Base-by-base conservation (phyloP, 345 rosid genomes). In the Brassica juncea region DNA sequence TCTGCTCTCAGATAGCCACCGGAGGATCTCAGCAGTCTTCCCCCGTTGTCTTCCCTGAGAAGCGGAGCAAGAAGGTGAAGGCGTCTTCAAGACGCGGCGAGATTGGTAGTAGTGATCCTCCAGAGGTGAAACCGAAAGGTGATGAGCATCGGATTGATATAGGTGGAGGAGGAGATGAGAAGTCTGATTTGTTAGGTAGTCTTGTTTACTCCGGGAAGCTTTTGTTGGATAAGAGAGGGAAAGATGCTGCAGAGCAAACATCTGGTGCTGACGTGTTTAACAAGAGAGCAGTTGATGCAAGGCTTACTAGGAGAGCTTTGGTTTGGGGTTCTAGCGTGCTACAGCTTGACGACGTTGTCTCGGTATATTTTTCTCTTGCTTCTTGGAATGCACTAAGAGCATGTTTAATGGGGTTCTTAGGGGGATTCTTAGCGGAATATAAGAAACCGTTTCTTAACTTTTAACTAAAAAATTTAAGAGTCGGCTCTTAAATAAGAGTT, bases 31-130 rank as follows among this genome's bases (percentile, higher is more conserved):
- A 87, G 59, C 97, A 90, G 54, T 87, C 96, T 0, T 95, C 98
- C 54, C 98, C 98, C 0, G 82, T 91, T 7, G 97, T 90, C 7
- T 95, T 91, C 78, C 99, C 97, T 0, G 97, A 95, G 83, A 93
- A 91, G 80, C 85, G 97, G 9, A 83, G 85, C 73, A 92, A 87
- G 84, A 95, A 87, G 88, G 86, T 82, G 70, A 93, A 85, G 87
- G 85, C 89, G 6, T 82, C 91, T 47, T 86, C 92, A 1, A 87
- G 82, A 70, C 84, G 75, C 21, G 12, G 67, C 5, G 84, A 85
- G 65, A 34, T 39, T 9, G 74, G 78, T 23, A 84, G 1, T 39
- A 84, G 1, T 39, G 1, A 39, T 39, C 35, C 87, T 82, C 84
- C 84, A 0, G 73, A 82, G 69, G 83, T 85, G 61, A 84, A 88